These are phyloP conservation scores for Paramyrothecium roridum DNA, from an alignment of 2,329 filamentous ascomycete genomes.

Conservation along the genomic window DNA sequence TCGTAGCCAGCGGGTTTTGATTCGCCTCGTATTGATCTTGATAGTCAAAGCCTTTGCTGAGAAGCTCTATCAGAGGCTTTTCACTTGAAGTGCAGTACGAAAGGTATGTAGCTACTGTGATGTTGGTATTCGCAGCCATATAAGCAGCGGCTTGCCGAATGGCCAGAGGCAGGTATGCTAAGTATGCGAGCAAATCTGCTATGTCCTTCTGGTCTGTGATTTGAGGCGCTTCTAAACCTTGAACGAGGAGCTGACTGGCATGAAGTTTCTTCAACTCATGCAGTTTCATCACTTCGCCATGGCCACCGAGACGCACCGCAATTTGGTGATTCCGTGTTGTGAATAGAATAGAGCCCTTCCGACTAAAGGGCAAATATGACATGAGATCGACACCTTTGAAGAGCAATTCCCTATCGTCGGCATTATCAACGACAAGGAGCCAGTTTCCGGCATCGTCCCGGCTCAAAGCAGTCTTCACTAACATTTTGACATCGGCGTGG, in stretches of 20 bases:
- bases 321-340: conserved; percentile 5
- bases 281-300: background rate
- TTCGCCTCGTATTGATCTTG: conserved; percentile 17
- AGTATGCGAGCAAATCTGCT: background rate
- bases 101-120: background rate
- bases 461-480: conserved; percentile 29
- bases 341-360: conserved; percentile 9
- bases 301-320: conserved; percentile 3
- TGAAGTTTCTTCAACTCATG: background rate
- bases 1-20: conserved; percentile 25
- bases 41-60: conserved; percentile 21
- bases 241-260: background rate
- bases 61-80: background rate
- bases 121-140: background rate
- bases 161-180: background rate
- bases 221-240: background rate
- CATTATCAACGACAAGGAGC: conserved; percentile 44
- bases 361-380: conserved; percentile 7
- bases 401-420: conserved; percentile 26
- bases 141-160: background rate
- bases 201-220: conserved; percentile 2
- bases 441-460: conserved; percentile 22
- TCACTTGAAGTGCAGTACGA: background rate
- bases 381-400: background rate
- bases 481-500: conserved; percentile 27